Evolutionary conservation across 176 grass and related monocot genomes (phyloP), one percentile per base, ranked within the genome.

Genomic region (Phragmites australis): DNA sequence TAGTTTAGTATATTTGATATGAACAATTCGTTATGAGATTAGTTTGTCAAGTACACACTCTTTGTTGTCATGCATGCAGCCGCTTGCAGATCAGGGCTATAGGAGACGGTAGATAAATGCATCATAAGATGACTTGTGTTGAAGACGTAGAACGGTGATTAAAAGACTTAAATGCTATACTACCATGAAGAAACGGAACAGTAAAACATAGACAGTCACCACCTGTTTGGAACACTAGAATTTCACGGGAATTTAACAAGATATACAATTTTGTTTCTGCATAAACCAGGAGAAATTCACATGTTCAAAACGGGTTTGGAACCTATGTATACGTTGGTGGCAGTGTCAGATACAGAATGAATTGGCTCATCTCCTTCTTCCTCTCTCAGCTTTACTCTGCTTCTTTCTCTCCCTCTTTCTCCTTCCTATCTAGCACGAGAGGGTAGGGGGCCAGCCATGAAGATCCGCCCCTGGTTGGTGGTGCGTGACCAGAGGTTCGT

Each of bases 1-100:
- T 61, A 29, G 47, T 72, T 86, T 26, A 78, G 26, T 77, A 9
- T 8, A 0, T 21, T 67, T 44, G 64, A 42, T 5, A 26, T 25
- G 18, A 82, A 53, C 72, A 89, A 5, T 86, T 78, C 30, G 78
- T 85, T 76, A 65, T 30, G 64, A 23, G 64, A 81, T 85, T 47
- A 57, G 65, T 49, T 74, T 76, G 63, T 27, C 31, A 66, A 79
- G 76, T 19, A 66, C 63, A 53, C 45, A 22, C 65, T 42, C n/a
- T 72, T 76, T 57, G 82, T 76, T 57, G 65, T 19, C 77, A 64
- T 56, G 37, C 77, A 81, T 30, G 77, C 76, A n/a, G 44, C 65
- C 61, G 76, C 59, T 60, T 46, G 39, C n/a, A 48, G 29, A 47
- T 27, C 25, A 74, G 69, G 26, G 19, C 65, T 76, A 21, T 26